Base-by-base conservation (phyloP, 371 early-diverging fungal genomes). In the Parasitella parasitica region DNA sequence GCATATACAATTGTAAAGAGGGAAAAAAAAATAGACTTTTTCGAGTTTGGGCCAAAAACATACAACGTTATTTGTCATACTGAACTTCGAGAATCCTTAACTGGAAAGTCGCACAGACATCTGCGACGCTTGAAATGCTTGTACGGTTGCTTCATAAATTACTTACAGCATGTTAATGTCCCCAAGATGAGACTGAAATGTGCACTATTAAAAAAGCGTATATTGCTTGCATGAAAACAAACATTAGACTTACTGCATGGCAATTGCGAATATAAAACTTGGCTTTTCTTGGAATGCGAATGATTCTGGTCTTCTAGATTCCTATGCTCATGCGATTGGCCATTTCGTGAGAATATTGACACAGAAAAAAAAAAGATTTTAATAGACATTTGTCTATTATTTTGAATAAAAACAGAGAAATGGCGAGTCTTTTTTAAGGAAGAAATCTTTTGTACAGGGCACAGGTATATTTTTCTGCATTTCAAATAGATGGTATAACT, bases 391-490 rank as follows among this genome's bases (percentile, higher is more conserved):
- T 18, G 22, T 34, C 30, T 53, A 30, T 53, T 32, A 34, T 53
- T 34, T 12, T 34, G 20, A 11, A 32, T 15, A 53, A 53, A 30
- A 53, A n/a, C 35, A 53, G 35, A 35, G 13, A 35, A 20, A 1
- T 6, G 7, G 8, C 35, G 35, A 28, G 27, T 30, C 30, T 50
- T 50, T 50, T 50, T 28, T 28, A 30, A 50, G 51, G 51, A 50
- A 50, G 16, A 16, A 50, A 16, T 6, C 6, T 50, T 28, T 16
- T 27, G 7, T 30, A 28, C 32, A 53, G 59, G 20, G 51, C 59
- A 59, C 37, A 51, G 59, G 59, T 59, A 59, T 59, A 59, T 59
- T 59, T 59, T 22, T 59, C 52, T 59, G 59, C 59, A 59, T 59
- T 59, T 49, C 6, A 59, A 59, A 59, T 49, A 24, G 35, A 37